Evolutionary conservation across 176 grass and related monocot species (phyloP).

Genomic region (Poa pratensis): DNA sequence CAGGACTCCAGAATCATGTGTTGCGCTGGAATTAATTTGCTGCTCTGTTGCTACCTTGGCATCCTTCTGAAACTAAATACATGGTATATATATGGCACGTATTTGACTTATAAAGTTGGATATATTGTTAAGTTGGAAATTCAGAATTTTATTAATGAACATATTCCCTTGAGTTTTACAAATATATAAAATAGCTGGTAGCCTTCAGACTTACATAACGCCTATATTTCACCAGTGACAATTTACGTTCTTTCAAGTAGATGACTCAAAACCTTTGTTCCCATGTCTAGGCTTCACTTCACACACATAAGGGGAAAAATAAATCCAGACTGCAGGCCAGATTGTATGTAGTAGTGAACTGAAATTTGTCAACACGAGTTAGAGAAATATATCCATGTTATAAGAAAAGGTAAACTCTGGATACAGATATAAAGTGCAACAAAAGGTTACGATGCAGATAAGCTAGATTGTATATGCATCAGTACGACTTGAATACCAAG

Average conservation of each 20-base stretch:
- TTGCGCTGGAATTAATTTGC: neutral
- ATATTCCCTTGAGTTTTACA: neutral
- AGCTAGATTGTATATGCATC: too few species aligned
- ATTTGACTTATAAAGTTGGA: neutral
- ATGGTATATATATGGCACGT: too few species aligned
- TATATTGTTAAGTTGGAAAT: neutral
- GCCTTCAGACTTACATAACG: neutral
- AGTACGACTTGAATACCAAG: too few species aligned
- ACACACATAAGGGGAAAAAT: neutral
- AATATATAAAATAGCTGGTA: too few species aligned
- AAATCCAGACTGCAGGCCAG: neutral
- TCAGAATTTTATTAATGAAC: neutral
- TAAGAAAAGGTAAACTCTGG: too few species aligned
- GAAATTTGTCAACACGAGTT: too few species aligned
- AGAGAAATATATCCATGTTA: too few species aligned
- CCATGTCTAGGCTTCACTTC: neutral
- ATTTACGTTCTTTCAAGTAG: neutral
- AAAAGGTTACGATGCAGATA: too few species aligned
- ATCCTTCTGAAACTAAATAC: neutral
- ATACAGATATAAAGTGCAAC: too few species aligned
- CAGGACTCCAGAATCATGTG: neutral
- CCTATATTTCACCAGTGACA: neutral
- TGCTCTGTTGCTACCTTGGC: neutral
- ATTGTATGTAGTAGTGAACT: too few species aligned
- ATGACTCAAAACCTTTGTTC: neutral